These are phyloP conservation scores for Sphagnum fallax DNA, from an alignment of 228 moss, liverwort and hornwort species.

Conservation along the genomic window DNA sequence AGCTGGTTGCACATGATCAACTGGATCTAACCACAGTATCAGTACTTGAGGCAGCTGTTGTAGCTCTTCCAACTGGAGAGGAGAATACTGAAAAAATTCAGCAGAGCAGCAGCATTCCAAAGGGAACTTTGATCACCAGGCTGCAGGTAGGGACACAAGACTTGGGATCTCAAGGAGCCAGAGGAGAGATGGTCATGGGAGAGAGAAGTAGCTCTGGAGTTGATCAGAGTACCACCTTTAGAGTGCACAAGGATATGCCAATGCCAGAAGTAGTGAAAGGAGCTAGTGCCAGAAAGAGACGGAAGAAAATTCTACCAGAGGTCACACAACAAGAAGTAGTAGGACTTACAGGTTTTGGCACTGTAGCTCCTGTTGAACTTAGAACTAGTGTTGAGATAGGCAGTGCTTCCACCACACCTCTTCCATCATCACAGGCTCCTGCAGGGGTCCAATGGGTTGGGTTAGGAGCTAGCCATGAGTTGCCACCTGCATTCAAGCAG, in stretches of 20 bases:
- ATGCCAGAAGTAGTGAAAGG: constrained; percentile 5
- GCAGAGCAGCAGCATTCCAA: too few species aligned
- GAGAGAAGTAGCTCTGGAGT: too few species aligned
- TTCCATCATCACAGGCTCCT: background rate
- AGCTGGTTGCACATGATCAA: background rate
- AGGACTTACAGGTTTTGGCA: background rate
- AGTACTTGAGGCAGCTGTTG: background rate
- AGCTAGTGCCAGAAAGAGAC: constrained; percentile 6
- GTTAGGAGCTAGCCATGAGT: constrained; percentile 2
- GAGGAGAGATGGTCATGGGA: too few species aligned
- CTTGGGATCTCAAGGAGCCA: too few species aligned
- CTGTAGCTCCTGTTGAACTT: background rate
- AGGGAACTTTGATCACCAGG: too few species aligned
- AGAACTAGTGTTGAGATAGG: constrained; percentile 1
- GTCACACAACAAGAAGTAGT: constrained; percentile 1
- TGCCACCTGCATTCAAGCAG: background rate
- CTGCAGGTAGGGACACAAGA: too few species aligned
- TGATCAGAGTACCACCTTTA: too few species aligned
- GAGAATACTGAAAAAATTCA: too few species aligned
- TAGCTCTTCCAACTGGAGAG: background rate
- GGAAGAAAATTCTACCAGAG: constrained; percentile 3
- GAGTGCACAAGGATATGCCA: background rate
- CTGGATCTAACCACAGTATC: background rate
- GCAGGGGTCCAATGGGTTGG: constrained; percentile 2
- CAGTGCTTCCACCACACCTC: background rate